Evolutionary conservation across 805 yeast genomes (phyloP), one percentile per base, ranked within the genome.

Genomic region (Candida orba): DNA sequence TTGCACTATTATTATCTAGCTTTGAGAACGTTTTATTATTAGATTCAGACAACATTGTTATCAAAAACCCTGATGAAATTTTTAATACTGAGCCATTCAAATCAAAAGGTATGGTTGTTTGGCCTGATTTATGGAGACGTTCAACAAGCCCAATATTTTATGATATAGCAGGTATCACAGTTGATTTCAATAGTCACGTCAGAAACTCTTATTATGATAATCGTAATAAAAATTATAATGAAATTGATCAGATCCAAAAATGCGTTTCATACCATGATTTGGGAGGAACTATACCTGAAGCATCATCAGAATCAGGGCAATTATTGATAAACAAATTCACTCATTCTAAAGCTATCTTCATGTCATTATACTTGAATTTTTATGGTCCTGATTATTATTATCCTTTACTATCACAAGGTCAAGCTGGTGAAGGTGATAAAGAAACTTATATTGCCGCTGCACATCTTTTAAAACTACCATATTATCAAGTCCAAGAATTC

Each of bases 361-460:
- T 83, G 39, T 72, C 87, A 0, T 59, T 79, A 32, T 83, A 80
- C 60, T 83, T 82, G 61, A 82, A 82, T 53, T 65, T 77, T 42
- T 76, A 71, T 56, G 88, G 88, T 1, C 82, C 81, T 30, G 62
- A 69, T 8, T 66, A 72, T 44, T 81, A 71, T 57, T 81, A 79
- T 55, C 78, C 77, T 2, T 62, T 81, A 38, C 63, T 81, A 30
- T 67, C 81, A 4, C 78, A 78, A 59, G 81, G 82, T 34, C 70
- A 69, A 33, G 76, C 75, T 5, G 93, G 93, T 14, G 87, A 81
- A 63, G 93, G 91, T 40, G 91, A 84, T 57, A 84, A 84, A 55
- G 91, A 84, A 51, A 82, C 91, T 0, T 81, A 81, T 47, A 66
- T 80, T 42, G 85, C 88, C 0, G 85, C 88, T 1, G 81, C 87